Conservation (phyloP, 1,284 basidiomycete genomes). For the Retiboletus flavoniger region DNA sequence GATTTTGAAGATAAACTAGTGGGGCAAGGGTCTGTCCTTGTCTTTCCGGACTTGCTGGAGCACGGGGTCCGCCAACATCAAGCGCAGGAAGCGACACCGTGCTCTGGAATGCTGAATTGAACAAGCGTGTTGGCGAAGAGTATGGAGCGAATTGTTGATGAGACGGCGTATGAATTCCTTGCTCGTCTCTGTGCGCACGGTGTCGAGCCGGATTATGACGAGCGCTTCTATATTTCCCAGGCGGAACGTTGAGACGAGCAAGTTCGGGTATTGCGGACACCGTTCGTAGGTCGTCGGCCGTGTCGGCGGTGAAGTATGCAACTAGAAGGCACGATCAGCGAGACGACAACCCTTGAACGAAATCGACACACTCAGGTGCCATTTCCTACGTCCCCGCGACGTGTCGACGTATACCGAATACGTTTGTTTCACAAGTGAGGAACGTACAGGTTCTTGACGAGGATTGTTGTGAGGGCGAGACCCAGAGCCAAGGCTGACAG, state of each 20-base stretch:
- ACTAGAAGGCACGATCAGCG: constrained; percentile 40
- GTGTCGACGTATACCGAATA: constrained; percentile 74
- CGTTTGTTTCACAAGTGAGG: constrained; percentile 71
- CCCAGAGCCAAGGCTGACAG: constrained; percentile 36
- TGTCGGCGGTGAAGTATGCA: constrained; percentile 68
- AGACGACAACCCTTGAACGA: neutral
- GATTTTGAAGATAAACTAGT: constrained; percentile 51
- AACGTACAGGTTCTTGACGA: constrained; percentile 40
- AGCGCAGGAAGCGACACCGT: neutral
- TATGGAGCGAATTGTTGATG: constrained; percentile 35
- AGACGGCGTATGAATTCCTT: constrained; percentile 10
- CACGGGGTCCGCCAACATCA: constrained; percentile 3
- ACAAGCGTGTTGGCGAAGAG: constrained; percentile 28
- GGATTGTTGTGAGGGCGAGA: constrained; percentile 35
- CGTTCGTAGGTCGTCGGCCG: constrained; percentile 52
- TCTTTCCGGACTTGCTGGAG: constrained; percentile 10
- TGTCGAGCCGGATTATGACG: constrained; percentile 42
- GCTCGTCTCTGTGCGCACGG: constrained; percentile 27
- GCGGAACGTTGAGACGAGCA: constrained; percentile 52
- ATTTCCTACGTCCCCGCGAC: constrained; percentile 61
- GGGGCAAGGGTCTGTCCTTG: constrained; percentile 47
- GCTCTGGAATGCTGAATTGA: constrained; percentile 13
- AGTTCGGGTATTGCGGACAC: constrained; percentile 60
- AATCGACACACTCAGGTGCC: constrained; percentile 67
- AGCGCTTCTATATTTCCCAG: constrained; percentile 62